Conservation (phyloP, 2,329 filamentous ascomycete genomes). For the Helminthosporium solani region DNA sequence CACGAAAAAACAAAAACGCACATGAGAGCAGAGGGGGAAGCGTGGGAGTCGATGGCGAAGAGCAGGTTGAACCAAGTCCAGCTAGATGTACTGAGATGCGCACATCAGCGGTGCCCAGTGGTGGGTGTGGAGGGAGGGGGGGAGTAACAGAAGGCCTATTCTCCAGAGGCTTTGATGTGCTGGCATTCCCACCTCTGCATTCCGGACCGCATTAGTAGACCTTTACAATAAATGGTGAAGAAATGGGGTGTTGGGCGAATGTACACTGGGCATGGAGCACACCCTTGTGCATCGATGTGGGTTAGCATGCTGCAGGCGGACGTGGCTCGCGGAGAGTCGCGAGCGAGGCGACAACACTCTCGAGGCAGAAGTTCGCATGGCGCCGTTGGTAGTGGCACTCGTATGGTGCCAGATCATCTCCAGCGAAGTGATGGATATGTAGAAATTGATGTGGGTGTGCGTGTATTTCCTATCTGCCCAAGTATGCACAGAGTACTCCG, state of each 20-base stretch:
- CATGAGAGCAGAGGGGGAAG: conserved; percentile 26
- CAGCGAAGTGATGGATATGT: neutral
- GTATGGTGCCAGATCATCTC: conserved; percentile 43
- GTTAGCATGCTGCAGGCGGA: conserved; percentile 42
- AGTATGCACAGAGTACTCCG: neutral
- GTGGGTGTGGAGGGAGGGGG: too few species aligned
- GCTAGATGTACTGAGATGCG: conserved; percentile 37
- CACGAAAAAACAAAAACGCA: conserved; percentile 30
- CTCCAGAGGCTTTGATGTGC: conserved; percentile 43
- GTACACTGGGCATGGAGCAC: conserved; percentile 38
- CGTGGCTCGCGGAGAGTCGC: conserved; percentile 42
- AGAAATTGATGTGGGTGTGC: too few species aligned
- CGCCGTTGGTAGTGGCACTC: conserved; percentile 30
- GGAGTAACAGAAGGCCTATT: too few species aligned
- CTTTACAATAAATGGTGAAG: conserved; percentile 39
- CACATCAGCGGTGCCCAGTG: conserved; percentile 18
- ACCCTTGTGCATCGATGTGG: conserved; percentile 26
- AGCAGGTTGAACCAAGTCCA: conserved; percentile 29
- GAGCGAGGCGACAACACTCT: conserved; percentile 28
- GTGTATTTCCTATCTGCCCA: too few species aligned
- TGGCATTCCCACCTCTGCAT: conserved; percentile 43
- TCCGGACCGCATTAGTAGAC: conserved; percentile 41
- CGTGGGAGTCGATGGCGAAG: conserved; percentile 26
- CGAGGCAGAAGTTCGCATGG: conserved; percentile 24
- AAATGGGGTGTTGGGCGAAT: conserved; percentile 43